These are phyloP conservation scores for Spergularia bocconei DNA, from an alignment of 148 eudicot genomes.

Conservation along the genomic window DNA sequence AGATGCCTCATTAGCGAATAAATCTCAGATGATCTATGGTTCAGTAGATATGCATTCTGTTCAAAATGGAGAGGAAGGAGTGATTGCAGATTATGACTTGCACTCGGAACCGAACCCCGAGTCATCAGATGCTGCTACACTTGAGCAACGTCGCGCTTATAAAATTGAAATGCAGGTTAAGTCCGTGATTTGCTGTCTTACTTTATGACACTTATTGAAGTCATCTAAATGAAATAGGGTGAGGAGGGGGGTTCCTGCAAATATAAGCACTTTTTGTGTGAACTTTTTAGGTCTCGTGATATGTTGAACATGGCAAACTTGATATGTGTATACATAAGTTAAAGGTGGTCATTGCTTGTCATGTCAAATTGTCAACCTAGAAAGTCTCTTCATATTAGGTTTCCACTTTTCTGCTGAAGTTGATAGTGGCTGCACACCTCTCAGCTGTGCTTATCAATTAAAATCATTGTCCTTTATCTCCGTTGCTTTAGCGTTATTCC, in stretches of 20 bases:
- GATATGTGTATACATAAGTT: no score
- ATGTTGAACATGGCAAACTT: not conserved
- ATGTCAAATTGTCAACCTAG: no score
- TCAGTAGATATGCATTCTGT: conserved; percentile 38
- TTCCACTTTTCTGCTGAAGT: not conserved
- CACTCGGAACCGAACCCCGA: conserved; percentile 71
- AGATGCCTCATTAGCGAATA: conserved; percentile 45
- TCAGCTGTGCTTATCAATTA: not conserved
- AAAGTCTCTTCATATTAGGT: not conserved
- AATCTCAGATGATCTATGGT: conserved; percentile 45
- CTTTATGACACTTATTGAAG: not conserved
- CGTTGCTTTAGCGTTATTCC: not conserved
- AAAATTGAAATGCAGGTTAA: conserved; percentile 89
- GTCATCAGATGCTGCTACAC: conserved; percentile 74
- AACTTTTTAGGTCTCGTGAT: not conserved
- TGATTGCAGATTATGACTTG: conserved; percentile 57
- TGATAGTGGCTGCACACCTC: not conserved
- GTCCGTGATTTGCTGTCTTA: not conserved
- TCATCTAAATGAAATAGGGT: not conserved
- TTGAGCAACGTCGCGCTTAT: conserved; percentile 93
- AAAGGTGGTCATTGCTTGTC: no score
- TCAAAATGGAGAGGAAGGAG: conserved; percentile 63
- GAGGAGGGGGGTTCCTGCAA: not conserved
- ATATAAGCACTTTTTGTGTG: not conserved
- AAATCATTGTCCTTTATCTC: not conserved